phyloP scores from a whole-genome alignment of 2,329 filamentous ascomycete species.

The Gnomoniopsis smithogilvyi region DNA sequence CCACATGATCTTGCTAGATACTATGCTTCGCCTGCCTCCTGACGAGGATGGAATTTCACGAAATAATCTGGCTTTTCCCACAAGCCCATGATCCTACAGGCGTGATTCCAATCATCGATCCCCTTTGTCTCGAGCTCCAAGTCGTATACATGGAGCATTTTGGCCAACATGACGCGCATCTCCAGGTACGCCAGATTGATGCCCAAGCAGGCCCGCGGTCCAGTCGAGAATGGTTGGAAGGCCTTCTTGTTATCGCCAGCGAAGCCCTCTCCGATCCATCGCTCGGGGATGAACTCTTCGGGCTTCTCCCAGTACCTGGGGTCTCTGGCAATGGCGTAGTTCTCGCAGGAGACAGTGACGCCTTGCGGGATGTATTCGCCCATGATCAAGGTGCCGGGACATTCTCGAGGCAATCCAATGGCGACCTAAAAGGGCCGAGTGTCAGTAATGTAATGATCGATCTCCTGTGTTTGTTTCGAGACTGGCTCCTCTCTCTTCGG shows the following conservation, averaged over 20 bases:
- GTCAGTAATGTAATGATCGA: no score
- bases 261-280: constrained; percentile 11
- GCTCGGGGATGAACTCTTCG: constrained; percentile 8
- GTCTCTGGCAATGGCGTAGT: constrained; percentile 3
- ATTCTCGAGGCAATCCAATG: constrained; percentile 14
- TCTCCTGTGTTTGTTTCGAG: no score
- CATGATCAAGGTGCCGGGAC: constrained; percentile 14
- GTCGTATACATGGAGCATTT: constrained; percentile 28
- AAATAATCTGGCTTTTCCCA: constrained; percentile 12
- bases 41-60: constrained; percentile 11
- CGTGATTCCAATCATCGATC: constrained; percentile 11
- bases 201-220: constrained; percentile 15
- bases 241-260: constrained; percentile 22
- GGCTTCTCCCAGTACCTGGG: constrained; percentile 16
- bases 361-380: constrained; percentile 16
- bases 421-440: no score
- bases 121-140: constrained; percentile 13
- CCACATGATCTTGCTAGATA: no score
- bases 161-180: constrained; percentile 25
- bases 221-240: constrained; percentile 28
- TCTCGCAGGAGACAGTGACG: constrained; percentile 3
- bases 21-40: no score
- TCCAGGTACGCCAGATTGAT: constrained; percentile 27
- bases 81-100: constrained; percentile 4
- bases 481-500: no score